Conservation (phyloP, 805 yeast species). For the Barnettozyma pratensis region DNA sequence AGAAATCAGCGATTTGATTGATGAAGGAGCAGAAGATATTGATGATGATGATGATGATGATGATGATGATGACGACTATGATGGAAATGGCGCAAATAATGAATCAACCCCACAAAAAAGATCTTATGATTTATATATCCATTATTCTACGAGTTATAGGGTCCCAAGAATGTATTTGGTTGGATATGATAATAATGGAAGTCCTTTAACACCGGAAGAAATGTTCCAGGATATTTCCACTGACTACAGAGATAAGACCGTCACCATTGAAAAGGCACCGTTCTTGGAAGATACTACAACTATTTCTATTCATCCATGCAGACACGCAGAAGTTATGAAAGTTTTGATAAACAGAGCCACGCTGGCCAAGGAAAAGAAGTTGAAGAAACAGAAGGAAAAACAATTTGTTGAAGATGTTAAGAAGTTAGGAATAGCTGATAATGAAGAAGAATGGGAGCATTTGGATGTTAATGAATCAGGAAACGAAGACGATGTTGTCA, state of each 20-base stretch:
- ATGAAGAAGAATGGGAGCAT: conserved; percentile 60
- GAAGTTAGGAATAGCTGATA: conserved; percentile 42
- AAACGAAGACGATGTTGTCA: conserved; percentile 39
- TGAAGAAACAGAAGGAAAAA: conserved; percentile 20
- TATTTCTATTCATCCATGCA: conserved; percentile 94
- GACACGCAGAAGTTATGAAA: conserved; percentile 92
- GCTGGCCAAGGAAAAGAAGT: conserved; percentile 34
- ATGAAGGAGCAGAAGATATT: conserved; percentile 33
- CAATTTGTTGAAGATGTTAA: conserved; percentile 38
- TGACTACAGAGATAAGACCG: conserved; percentile 93
- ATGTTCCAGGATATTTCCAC: conserved; percentile 94
- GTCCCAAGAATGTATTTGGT: conserved; percentile 93
- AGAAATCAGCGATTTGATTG: conserved; percentile 36
- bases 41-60: conserved; percentile 43
- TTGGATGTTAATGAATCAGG: conserved; percentile 30
- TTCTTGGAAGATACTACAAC: conserved; percentile 65
- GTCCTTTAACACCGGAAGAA: conserved; percentile 77
- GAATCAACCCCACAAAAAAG: conserved; percentile 38
- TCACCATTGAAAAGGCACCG: conserved; percentile 91
- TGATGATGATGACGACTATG: conserved; percentile 31
- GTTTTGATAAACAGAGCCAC: conserved; percentile 74
- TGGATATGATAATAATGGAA: conserved; percentile 80
- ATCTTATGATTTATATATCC: conserved; percentile 82
- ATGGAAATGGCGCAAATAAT: conserved; percentile 28
- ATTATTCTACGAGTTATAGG: conserved; percentile 90